Evolutionary conservation across 129 eudicot species (phyloP).

Genomic region (Calendula officinalis): DNA sequence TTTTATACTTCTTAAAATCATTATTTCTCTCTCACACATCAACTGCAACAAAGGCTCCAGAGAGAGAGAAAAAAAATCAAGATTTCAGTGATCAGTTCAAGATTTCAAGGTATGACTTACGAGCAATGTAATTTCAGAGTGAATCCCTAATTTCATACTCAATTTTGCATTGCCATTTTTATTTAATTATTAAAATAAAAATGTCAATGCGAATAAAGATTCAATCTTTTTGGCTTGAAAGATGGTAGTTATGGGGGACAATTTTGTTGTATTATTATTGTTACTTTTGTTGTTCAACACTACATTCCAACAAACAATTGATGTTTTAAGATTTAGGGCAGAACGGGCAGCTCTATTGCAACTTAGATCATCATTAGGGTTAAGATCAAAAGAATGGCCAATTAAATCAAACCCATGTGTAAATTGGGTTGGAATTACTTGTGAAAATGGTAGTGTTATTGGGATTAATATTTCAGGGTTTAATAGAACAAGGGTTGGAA

Average conservation of each 20-base stretch:
- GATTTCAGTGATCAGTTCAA: conserved; percentile 17
- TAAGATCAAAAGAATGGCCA: conserved; percentile 80
- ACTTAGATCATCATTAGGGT: conserved; percentile 82
- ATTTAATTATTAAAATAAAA: background rate
- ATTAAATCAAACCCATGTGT: conserved; percentile 68
- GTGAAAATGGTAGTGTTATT: conserved; percentile 64
- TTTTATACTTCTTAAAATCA: background rate
- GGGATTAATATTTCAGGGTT: conserved; percentile 90
- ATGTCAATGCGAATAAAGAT: conserved; percentile 28
- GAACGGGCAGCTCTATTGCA: conserved; percentile 68
- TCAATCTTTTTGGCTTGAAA: conserved; percentile 15
- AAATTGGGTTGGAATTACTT: conserved; percentile 68
- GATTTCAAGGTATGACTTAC: conserved; percentile 3
- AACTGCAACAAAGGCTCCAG: conserved; percentile 24
- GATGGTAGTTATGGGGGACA: conserved; percentile 43
- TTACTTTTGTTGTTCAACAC: conserved; percentile 33
- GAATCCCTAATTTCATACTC: conserved; percentile 23
- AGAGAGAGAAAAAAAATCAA: background rate
- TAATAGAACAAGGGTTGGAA: conserved; percentile 64
- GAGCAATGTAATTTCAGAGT: conserved; percentile 3
- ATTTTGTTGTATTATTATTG: conserved; percentile 12
- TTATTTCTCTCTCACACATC: conserved; percentile 41
- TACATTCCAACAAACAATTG: conserved; percentile 26
- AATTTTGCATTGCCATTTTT: conserved; percentile 30
- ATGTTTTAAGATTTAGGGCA: conserved; percentile 31